Conservation (phyloP, 305 asterid genomes). For the Rubia peregrina region DNA sequence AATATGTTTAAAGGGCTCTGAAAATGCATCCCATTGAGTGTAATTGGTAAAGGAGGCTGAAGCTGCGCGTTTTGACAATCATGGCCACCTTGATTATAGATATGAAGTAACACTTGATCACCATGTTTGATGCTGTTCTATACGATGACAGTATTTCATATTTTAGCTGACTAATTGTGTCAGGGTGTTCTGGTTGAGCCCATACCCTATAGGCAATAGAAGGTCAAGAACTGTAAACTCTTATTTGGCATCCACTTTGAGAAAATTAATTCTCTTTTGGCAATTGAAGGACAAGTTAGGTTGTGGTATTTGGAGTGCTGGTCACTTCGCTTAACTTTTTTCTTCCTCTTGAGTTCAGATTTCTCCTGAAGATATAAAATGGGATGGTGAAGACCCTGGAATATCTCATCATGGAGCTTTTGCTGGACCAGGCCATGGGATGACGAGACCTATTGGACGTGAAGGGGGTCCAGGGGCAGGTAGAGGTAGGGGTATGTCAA, state of each 20-base stretch:
- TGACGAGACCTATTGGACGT: slow-evolving; percentile 53
- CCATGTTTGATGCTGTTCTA: neutral
- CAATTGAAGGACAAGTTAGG: neutral
- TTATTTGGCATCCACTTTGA: slow-evolving; percentile 9
- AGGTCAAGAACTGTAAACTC: neutral
- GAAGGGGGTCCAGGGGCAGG: slow-evolving; percentile 58
- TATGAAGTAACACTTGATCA: neutral
- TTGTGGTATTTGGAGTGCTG: neutral
- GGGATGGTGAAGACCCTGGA: slow-evolving; percentile 80
- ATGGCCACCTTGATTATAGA: neutral
- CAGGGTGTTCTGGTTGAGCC: neutral
- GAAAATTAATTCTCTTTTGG: neutral
- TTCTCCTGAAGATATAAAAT: slow-evolving; percentile 74
- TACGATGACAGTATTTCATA: neutral
- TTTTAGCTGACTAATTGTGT: neutral
- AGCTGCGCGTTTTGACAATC: neutral
- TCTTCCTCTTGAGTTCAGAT: slow-evolving; percentile 36
- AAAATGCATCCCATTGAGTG: neutral
- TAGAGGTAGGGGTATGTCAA: slow-evolving; percentile 65
- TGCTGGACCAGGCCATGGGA: slow-evolving; percentile 60
- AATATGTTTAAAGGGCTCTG: neutral
- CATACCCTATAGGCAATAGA: slow-evolving; percentile 2
- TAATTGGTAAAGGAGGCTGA: neutral
- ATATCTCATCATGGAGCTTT: slow-evolving; percentile 52
- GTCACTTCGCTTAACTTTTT: neutral